Evolutionary conservation across 1,139 yeast species (phyloP), one percentile per base, ranked within the genome.

Genomic region (Geotrichum bryndzae): DNA sequence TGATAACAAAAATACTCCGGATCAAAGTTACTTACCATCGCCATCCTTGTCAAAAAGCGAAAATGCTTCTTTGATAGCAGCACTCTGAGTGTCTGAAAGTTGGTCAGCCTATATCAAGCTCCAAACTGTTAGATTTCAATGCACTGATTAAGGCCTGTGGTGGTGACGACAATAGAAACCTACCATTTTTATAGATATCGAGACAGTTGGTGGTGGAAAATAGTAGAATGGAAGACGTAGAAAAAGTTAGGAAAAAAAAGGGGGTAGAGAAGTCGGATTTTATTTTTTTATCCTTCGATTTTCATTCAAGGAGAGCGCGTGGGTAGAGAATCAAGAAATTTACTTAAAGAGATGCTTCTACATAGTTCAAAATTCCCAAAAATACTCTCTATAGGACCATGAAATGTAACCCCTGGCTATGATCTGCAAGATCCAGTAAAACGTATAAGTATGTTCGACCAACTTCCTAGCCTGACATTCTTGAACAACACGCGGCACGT

Each of bases 61-160:
- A 75, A 94, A 94, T 11, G 98, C 98, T 80, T 94, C 98, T 77
- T 90, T 91, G 78, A 92, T 94, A 73, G 94, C 98, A 66, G 95
- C 88, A 72, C 92, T 90, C 80, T 92, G 99, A 77, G 90, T 96
- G 74, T 91, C 96, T 56, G 97, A 89, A 72, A 92, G 84, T 79
- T 91, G 88, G 69, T 88, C 94, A 71, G 94, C 85, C 90, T 82
- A 57, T 29, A 29, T 29, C 10, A 5, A 29, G 33, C 27, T 45
- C 25, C 27, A 27, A 53, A 27, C 31, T 27, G 56, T n/a, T 53
- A 25, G 22, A 18, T 53, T 53, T 29, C 33, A 29, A 29, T 29
- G 33, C 5, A 29, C 7, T 29, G 33, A 29, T 7, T 7, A 29
- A 29, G 33, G 10, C 1, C 8, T 5, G 33, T 29, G 33, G 33